Base-by-base conservation (phyloP, 768 basidiomycete species). In the Auricularia auricula-judae region DNA sequence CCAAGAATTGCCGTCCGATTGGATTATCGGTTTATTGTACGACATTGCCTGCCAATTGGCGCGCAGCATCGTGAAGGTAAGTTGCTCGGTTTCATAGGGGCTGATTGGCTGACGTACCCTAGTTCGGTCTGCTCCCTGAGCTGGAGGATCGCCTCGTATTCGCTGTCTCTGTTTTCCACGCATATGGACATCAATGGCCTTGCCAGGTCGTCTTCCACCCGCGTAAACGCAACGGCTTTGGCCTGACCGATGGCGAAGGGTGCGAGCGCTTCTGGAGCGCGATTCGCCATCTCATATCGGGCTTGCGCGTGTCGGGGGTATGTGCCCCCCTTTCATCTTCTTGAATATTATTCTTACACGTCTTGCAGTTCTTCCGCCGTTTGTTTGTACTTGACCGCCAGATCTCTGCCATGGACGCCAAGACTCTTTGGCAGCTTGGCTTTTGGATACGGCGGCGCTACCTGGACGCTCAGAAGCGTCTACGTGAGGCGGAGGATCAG, bases 121-220 rank as follows among this genome's bases (percentile, higher is more conserved):
- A 68, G 65, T 68, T 54, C 34, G 68, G 47, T 23, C 29, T 65
- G 39, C 58, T 68, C 0, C 11, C 35, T 0, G 61, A 65, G 36
- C 63, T 76, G 35, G 43, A 53, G 0, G 44, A 60, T 2, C 68
- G 74, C 0, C 7, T 79, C 2, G 16, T 47, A 0, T 77, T 76
- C 51, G 72, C 71, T 0, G 76, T 75, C 0, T 72, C 71, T 7
- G 76, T 74, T 1, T 74, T 79, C 73, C 78, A 80, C 65, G 75
- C 74, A 0, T 78, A 76, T 62, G 74, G 72, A 14, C 77, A 78
- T 62, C 71, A 76, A 61, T 78, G 75, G 76, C 65, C 73, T 1
- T 76, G 75, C 62, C 75, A 76, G 42, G 62, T 79, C 1, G 44
- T 72, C 0, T 77, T 76, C 61, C 75, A 76, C 53, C 77, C 73